Percentiles rank a stretch among this genome's conserved stretches.
Conservation (phyloP, 257 asterid species). For the Solanum etuberosum region DNA sequence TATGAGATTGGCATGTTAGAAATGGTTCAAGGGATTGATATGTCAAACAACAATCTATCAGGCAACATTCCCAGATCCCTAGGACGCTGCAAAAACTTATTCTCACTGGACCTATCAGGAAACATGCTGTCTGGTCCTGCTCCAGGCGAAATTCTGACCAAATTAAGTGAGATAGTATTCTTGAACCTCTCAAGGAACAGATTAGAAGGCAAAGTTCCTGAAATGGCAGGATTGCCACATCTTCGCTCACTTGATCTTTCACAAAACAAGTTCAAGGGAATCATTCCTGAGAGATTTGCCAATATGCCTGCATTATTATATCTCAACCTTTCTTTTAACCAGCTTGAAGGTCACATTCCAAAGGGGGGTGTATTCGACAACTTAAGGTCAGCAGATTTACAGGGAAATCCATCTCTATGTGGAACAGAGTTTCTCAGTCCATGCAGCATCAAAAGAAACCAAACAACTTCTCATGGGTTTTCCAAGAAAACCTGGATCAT, state of each 20-base stretch:
- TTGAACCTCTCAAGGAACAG: constrained; percentile 58
- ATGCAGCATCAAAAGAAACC: constrained; percentile 13
- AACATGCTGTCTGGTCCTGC: constrained; percentile 44
- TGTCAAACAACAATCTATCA: constrained; percentile 54
- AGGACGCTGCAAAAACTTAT: constrained; percentile 46
- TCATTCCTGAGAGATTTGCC: constrained; percentile 45
- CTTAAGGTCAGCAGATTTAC: constrained; percentile 12
- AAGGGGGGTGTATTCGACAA: constrained; percentile 31
- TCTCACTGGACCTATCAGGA: constrained; percentile 48
- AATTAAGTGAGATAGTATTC: constrained; percentile 23
- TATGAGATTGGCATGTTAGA: constrained; percentile 42
- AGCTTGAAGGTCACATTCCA: constrained; percentile 61
- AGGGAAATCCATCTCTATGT: constrained; percentile 56
- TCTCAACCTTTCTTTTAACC: constrained; percentile 68
- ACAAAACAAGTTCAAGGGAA: constrained; percentile 48
- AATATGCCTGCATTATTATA: constrained; percentile 31
- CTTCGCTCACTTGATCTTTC: constrained; percentile 54
- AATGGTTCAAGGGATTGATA: constrained; percentile 68
- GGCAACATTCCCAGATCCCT: constrained; percentile 44
- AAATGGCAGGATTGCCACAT: constrained; percentile 18
- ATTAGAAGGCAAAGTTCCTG: constrained; percentile 50
- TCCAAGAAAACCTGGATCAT: constrained; percentile 22
- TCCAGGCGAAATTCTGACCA: constrained; percentile 25
- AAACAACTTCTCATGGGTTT: constrained; percentile 1
- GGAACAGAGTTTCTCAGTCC: constrained; percentile 23